Evolutionary conservation across 1,284 basidiomycete genomes (phyloP).

Genomic region (Takashimella koratensis): DNA sequence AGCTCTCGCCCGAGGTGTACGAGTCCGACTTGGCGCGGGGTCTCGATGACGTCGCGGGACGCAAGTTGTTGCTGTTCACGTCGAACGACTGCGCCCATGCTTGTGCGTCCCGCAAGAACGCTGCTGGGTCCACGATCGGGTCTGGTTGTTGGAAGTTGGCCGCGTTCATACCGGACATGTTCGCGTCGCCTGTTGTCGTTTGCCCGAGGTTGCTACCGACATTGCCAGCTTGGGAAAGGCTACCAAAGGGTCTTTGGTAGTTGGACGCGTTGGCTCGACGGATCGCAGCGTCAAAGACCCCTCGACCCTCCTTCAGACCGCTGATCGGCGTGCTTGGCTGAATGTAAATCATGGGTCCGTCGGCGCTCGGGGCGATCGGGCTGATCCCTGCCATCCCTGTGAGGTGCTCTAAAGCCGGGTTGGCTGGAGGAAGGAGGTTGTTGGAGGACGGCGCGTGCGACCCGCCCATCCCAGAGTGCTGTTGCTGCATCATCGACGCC

Average conservation of each 20-base stretch:
- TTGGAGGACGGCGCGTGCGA: slow-evolving; percentile 12
- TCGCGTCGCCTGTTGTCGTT: background rate
- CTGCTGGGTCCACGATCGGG: background rate
- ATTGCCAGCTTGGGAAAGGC: background rate
- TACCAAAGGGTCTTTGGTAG: background rate
- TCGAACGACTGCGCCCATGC: slow-evolving; percentile 9
- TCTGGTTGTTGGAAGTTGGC: background rate
- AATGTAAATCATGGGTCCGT: slow-evolving; percentile 50
- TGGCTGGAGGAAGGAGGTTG: slow-evolving; percentile 36
- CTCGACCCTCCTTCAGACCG: slow-evolving; percentile 41
- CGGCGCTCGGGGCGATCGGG: slow-evolving; percentile 43
- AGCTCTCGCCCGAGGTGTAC: slow-evolving; percentile 25
- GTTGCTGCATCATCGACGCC: background rate
- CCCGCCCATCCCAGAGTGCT: background rate
- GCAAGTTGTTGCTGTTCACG: background rate
- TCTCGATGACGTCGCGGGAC: slow-evolving; percentile 11
- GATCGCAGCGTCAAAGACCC: slow-evolving; percentile 44
- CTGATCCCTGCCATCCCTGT: slow-evolving; percentile 47
- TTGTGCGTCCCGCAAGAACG: slow-evolving; percentile 4
- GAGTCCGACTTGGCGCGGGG: slow-evolving; percentile 46
- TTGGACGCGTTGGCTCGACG: slow-evolving; percentile 23
- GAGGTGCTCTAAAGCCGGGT: slow-evolving; percentile 38
- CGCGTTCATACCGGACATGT: background rate
- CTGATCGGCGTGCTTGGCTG: slow-evolving; percentile 50
- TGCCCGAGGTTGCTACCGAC: background rate